Conservation (phyloP, 305 asterid species). For the Fraxinus baroniana region DNA sequence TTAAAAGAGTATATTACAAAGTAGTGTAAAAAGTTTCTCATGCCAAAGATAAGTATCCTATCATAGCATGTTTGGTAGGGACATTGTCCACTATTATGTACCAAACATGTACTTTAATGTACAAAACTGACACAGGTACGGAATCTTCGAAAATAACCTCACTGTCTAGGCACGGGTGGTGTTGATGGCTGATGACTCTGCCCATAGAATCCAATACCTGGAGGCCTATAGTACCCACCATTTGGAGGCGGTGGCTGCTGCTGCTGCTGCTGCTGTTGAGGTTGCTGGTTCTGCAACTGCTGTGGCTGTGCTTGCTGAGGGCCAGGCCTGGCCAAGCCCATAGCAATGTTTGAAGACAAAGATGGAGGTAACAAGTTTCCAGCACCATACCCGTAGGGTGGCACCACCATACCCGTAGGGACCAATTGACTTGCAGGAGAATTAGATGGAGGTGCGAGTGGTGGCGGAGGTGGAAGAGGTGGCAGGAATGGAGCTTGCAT, state of each 20-base stretch:
- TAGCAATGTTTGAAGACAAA: constrained; percentile 36
- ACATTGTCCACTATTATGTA: not conserved
- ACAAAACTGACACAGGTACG: constrained; percentile 41
- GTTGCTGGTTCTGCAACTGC: constrained; percentile 43
- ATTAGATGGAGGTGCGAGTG: constrained; percentile 49
- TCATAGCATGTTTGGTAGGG: constrained; percentile 1
- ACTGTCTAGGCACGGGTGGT: constrained; percentile 75
- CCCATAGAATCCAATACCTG: constrained; percentile 76
- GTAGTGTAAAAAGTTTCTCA: constrained; percentile 13
- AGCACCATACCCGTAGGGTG: constrained; percentile 59
- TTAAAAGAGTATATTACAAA: not conserved
- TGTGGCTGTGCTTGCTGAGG: constrained; percentile 57
- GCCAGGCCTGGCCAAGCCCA: constrained; percentile 53
- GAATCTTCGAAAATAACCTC: constrained; percentile 23
- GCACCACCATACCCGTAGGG: constrained; percentile 57
- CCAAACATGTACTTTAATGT: constrained; percentile 33
- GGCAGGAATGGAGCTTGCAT: constrained; percentile 60
- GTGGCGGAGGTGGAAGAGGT: constrained; percentile 64
- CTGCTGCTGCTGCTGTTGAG: constrained; percentile 20
- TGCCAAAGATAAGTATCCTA: constrained; percentile 32
- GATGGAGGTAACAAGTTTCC: constrained; percentile 51
- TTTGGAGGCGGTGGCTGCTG: constrained; percentile 41
- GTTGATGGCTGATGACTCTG: constrained; percentile 73
- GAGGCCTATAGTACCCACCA: constrained; percentile 69
- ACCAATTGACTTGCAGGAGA: constrained; percentile 46